These are phyloP conservation scores for Salix suchowensis DNA, from an alignment of 345 rosid genomes.

Conservation along the genomic window DNA sequence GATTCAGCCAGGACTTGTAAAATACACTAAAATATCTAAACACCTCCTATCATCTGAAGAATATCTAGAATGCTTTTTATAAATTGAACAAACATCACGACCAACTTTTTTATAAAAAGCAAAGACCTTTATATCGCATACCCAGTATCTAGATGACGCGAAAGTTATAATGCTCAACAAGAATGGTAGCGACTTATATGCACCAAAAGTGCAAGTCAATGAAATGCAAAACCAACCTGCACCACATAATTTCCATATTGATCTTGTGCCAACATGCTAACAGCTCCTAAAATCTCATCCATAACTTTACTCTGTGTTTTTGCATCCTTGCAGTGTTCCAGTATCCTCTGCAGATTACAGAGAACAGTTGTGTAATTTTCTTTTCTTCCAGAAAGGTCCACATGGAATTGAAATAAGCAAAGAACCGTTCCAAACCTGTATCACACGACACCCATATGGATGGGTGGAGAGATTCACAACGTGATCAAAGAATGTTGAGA, in stretches of 20 bases:
- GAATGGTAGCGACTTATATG: neutral
- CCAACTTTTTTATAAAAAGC: neutral
- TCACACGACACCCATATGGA: slow-evolving; percentile 95
- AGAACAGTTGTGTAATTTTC: neutral
- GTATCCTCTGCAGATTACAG: slow-evolving; percentile 52
- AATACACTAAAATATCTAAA: neutral
- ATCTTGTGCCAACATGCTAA: slow-evolving; percentile 90
- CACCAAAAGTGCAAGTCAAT: neutral
- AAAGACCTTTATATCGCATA: neutral
- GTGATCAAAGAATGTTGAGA: slow-evolving; percentile 80
- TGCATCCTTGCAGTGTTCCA: slow-evolving; percentile 76
- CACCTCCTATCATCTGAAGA: neutral
- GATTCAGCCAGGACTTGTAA: neutral
- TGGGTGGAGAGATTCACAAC: slow-evolving; percentile 81
- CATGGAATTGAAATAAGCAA: neutral
- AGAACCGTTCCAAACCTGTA: slow-evolving; percentile 51
- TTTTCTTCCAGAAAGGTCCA: neutral
- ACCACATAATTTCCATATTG: slow-evolving; percentile 97
- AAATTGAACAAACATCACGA: neutral
- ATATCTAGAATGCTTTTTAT: neutral
- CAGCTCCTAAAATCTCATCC: slow-evolving; percentile 74
- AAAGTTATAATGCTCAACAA: neutral
- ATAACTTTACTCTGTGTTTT: slow-evolving; percentile 77
- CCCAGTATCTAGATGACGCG: neutral
- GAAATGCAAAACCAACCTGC: slow-evolving; percentile 55